phyloP scores from a whole-genome alignment of 1,139 yeast genomes.

The Geotrichum candidum region DNA sequence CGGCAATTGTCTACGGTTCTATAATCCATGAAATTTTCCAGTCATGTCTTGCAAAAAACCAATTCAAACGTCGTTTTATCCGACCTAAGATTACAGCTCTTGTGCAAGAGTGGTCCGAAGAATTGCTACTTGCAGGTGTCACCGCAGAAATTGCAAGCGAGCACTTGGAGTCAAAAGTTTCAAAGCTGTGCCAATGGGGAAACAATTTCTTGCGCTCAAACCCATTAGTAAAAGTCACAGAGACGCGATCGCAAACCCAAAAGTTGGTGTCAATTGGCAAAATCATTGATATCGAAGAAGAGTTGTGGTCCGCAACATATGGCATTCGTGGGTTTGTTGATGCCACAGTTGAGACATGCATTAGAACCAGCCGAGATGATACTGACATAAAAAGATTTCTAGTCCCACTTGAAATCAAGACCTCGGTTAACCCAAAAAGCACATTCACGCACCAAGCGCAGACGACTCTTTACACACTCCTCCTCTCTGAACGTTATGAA shows the following conservation, averaged over 20 bases:
- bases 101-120: conserved; percentile 41
- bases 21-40: conserved; percentile 79
- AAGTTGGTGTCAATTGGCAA: conserved; percentile 45
- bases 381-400: conserved; percentile 40
- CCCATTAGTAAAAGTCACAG: conserved; percentile 26
- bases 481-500: conserved; percentile 74
- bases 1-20: conserved; percentile 64
- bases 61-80: conserved; percentile 44
- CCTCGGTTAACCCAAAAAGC: conserved; percentile 39
- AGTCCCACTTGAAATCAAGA: conserved; percentile 83
- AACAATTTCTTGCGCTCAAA: conserved; percentile 37
- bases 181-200: conserved; percentile 62
- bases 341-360: conserved; percentile 64
- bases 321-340: conserved; percentile 92
- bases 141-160: conserved; percentile 43
- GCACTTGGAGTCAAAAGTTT: conserved; percentile 48
- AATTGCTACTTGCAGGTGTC: conserved; percentile 54
- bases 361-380: conserved; percentile 13
- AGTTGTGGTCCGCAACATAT: conserved; percentile 82
- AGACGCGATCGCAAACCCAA: conserved; percentile 23
- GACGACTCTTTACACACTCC: conserved; percentile 73
- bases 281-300: conserved; percentile 80
- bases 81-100: conserved; percentile 40
- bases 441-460: conserved; percentile 77
- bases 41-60: conserved; percentile 46